These are phyloP conservation scores for Coccinonectria pachysandricola DNA, from an alignment of 2,329 filamentous ascomycete species.

Conservation along the genomic window DNA sequence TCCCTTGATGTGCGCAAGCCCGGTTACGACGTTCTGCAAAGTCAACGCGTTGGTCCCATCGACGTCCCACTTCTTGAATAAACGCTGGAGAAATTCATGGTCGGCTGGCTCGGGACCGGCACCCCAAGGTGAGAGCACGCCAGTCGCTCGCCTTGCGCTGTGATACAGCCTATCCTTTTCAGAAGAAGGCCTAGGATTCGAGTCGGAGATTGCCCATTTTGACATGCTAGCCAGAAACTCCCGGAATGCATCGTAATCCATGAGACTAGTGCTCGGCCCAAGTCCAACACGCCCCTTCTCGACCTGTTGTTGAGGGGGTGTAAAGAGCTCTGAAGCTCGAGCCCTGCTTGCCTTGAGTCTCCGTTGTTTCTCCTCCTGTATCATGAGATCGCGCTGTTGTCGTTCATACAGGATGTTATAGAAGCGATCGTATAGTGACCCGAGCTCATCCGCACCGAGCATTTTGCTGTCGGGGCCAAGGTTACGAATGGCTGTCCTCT, in stretches of 20 bases:
- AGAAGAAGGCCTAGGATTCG: slow-evolving; percentile 26
- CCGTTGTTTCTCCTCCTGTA: slow-evolving; percentile 65
- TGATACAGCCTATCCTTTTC: slow-evolving; percentile 47
- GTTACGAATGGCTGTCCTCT: slow-evolving; percentile 91
- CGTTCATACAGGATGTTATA: slow-evolving; percentile 87
- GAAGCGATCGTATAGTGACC: slow-evolving; percentile 86
- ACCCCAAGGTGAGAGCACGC: slow-evolving; percentile 42
- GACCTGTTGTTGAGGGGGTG: slow-evolving; percentile 38
- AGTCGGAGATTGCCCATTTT: slow-evolving; percentile 88
- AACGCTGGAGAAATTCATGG: slow-evolving; percentile 83
- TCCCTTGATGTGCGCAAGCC: slow-evolving; percentile 83
- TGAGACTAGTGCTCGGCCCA: slow-evolving; percentile 79
- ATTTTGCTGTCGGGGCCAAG: slow-evolving; percentile 93
- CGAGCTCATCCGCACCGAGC: slow-evolving; percentile 73
- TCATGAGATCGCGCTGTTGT: slow-evolving; percentile 68
- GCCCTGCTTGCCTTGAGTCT: slow-evolving; percentile 48
- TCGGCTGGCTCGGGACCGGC: slow-evolving; percentile 62
- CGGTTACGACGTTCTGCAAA: slow-evolving; percentile 84
- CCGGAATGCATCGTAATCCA: slow-evolving; percentile 95
- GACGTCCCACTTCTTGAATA: slow-evolving; percentile 83
- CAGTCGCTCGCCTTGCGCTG: slow-evolving; percentile 40
- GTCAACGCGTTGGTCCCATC: slow-evolving; percentile 69
- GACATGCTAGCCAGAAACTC: slow-evolving; percentile 86
- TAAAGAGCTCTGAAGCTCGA: slow-evolving; percentile 28
- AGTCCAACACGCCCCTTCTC: slow-evolving; percentile 83